Evolutionary conservation across 257 asterid species (phyloP).

Genomic region (Rhazya stricta): DNA sequence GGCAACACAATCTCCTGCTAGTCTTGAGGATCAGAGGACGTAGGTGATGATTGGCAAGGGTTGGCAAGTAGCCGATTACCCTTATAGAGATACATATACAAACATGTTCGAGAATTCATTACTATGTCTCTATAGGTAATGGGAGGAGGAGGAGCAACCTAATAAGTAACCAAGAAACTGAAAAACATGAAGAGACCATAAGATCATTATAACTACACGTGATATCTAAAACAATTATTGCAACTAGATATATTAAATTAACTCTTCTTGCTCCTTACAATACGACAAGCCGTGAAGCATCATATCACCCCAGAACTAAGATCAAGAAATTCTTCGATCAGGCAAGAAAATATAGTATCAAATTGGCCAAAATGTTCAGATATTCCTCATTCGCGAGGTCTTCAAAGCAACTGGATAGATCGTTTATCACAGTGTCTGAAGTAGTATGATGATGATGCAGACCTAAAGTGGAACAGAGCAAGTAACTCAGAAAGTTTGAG

Average conservation of each 20-base stretch:
- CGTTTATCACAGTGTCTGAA: neutral
- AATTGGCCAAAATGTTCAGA: neutral
- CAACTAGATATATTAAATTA: conserved; percentile 4
- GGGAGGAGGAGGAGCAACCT: neutral
- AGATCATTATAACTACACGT: conserved; percentile 10
- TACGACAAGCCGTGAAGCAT: conserved; percentile 3
- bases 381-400: neutral
- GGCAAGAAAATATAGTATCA: neutral
- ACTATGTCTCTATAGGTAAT: too few species aligned
- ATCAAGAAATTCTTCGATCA: conserved; percentile 1
- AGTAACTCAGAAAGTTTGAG: neutral
- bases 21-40: neutral
- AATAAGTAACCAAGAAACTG: neutral
- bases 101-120: neutral
- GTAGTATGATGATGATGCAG: conserved; percentile 12
- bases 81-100: neutral
- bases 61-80: conserved; percentile 7
- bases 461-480: conserved; percentile 18
- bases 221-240: conserved; percentile 6
- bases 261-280: neutral
- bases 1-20: conserved; percentile 1
- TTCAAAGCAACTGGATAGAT: neutral
- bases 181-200: neutral
- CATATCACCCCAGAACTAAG: neutral
- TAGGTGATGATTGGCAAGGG: neutral